Evolutionary conservation across 164 flowering plant genomes (phyloP).

Genomic region (Annona cherimola): DNA sequence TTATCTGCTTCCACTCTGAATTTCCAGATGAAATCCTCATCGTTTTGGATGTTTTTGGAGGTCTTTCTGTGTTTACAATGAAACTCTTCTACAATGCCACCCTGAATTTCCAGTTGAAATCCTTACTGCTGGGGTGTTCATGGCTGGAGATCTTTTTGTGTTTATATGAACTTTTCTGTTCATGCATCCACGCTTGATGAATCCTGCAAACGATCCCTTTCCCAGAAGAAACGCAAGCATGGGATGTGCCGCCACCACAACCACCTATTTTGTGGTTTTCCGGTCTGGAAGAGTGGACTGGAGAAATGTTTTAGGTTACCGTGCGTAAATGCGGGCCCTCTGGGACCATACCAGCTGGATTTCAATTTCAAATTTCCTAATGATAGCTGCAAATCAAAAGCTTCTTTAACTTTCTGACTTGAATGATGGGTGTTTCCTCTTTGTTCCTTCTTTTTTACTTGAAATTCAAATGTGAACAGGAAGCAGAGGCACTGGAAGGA

Average conservation of each 20-base stretch:
- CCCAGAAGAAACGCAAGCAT: too few relatives aligned
- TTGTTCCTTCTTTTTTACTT: neutral
- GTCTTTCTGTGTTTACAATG: too few relatives aligned
- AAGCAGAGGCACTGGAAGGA: slow-evolving; percentile 62
- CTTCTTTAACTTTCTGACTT: neutral
- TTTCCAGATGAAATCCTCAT: neutral
- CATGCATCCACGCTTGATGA: too few relatives aligned
- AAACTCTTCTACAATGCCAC: too few relatives aligned
- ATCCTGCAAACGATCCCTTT: too few relatives aligned
- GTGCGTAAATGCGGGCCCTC: neutral
- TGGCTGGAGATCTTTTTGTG: too few relatives aligned
- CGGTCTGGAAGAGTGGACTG: neutral
- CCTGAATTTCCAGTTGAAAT: too few relatives aligned
- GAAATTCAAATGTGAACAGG: slow-evolving; percentile 32
- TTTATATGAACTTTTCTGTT: too few relatives aligned
- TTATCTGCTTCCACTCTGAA: neutral
- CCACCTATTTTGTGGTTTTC: too few relatives aligned
- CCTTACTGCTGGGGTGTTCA: too few relatives aligned
- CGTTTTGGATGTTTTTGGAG: neutral
- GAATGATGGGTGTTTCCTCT: neutral
- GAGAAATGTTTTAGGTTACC: neutral
- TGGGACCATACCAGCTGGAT: neutral
- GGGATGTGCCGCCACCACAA: too few relatives aligned
- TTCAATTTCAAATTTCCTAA: neutral
- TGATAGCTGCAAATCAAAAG: neutral